A percentile compares a stretch with the other conserved stretches of the same genome.
Evolutionary conservation across 2,329 filamentous ascomycete species (phyloP).

Genomic region (Gremmenia infestans): DNA sequence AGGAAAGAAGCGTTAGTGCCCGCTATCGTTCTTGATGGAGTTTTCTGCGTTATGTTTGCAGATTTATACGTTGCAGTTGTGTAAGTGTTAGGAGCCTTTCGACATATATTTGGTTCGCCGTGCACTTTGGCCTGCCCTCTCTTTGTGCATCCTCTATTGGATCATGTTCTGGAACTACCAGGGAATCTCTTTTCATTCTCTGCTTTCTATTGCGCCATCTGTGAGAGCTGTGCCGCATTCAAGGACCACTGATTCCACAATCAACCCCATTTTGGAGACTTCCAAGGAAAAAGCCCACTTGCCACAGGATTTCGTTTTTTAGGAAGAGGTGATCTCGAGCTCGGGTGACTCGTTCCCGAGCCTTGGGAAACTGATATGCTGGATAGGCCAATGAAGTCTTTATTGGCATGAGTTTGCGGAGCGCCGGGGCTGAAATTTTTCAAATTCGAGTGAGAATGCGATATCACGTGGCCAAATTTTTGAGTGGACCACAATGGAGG

Average conservation of each 20-base stretch:
- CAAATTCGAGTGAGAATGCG: neutral
- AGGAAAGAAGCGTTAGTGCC: slow-evolving; percentile 49
- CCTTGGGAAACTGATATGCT: neutral
- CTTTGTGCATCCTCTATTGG: neutral
- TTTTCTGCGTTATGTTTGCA: slow-evolving; percentile 16
- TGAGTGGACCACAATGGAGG: neutral
- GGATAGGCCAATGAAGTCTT: neutral
- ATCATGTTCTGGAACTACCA: slow-evolving; percentile 1
- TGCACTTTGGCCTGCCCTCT: neutral
- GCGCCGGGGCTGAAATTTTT: neutral
- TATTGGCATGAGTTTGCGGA: too few species aligned
- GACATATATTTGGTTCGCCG: slow-evolving; percentile 1
- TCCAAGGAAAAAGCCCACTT: neutral
- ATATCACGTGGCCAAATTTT: neutral
- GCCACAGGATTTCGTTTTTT: neutral
- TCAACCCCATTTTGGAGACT: neutral
- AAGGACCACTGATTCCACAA: neutral
- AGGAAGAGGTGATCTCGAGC: neutral
- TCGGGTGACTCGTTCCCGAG: neutral
- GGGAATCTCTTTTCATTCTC: slow-evolving; percentile 1
- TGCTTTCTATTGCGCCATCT: slow-evolving; percentile 3
- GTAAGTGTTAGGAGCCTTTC: slow-evolving; percentile 7
- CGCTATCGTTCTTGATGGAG: slow-evolving; percentile 24
- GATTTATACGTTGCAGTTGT: slow-evolving; percentile 18
- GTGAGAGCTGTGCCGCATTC: neutral